Evolutionary conservation across 495 filamentous ascomycete genomes (phyloP).

Genomic region (Cladorrhinum samala): DNA sequence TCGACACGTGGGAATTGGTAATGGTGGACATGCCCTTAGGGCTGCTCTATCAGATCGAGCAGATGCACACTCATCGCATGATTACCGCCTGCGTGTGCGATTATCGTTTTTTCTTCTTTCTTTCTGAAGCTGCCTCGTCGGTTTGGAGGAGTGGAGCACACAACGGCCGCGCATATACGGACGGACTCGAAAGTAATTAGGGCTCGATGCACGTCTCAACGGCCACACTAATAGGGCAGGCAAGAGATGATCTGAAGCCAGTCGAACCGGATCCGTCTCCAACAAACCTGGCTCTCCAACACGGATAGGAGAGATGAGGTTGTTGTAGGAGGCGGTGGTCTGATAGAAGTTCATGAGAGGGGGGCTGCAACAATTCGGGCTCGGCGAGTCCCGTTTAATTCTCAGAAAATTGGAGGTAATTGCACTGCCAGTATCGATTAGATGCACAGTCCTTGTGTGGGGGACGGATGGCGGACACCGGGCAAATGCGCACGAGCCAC

Average conservation of each 20-base stretch:
- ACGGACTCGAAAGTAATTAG: too few species aligned
- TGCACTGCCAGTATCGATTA: background rate
- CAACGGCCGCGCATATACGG: background rate
- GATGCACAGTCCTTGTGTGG: background rate
- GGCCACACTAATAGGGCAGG: background rate
- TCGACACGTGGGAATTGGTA: slow-evolving; percentile 2
- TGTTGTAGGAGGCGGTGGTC: background rate
- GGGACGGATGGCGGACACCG: background rate
- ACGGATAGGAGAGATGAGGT: background rate
- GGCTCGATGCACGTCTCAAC: too few species aligned
- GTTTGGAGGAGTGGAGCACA: background rate
- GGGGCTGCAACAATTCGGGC: background rate
- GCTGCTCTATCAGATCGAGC: background rate
- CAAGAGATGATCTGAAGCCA: background rate
- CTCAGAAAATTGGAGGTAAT: background rate
- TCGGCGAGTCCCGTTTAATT: background rate
- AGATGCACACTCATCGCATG: too few species aligned
- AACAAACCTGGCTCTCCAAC: background rate
- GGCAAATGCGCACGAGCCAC: background rate
- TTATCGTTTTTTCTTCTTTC: background rate
- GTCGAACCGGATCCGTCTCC: background rate
- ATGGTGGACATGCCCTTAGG: background rate
- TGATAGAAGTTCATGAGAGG: background rate
- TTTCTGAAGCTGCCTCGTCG: background rate
- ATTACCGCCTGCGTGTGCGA: too few species aligned